Conservation (phyloP, 2,329 filamentous ascomycete species). For the Purpureocillium lavendulum region DNA sequence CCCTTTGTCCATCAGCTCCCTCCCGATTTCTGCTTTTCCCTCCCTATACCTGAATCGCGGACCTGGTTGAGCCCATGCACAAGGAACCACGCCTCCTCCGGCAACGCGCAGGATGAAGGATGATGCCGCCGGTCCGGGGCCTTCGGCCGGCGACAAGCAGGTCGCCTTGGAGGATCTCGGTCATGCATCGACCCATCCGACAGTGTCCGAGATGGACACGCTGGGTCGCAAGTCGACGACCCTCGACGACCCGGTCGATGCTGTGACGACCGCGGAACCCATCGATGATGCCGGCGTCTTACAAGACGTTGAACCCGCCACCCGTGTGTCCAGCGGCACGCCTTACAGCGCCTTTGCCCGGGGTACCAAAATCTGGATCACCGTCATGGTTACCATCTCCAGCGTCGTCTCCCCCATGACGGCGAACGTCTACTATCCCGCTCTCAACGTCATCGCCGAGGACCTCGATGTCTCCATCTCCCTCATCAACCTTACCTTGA, state of each 20-base stretch:
- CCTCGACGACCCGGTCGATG: neutral
- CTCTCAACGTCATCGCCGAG: slow-evolving; percentile 28
- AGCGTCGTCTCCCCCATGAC: slow-evolving; percentile 50
- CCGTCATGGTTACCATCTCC: slow-evolving; percentile 41
- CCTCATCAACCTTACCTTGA: slow-evolving; percentile 41
- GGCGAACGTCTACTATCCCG: slow-evolving; percentile 48
- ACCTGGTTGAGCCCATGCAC: too few species aligned
- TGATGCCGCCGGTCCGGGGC: neutral
- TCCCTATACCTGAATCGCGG: neutral
- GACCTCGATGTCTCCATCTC: slow-evolving; percentile 29
- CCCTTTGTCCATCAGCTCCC: too few species aligned
- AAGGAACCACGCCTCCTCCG: too few species aligned
- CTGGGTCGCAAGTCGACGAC: neutral
- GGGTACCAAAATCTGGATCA: slow-evolving; percentile 41
- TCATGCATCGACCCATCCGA: neutral
- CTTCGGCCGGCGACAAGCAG: neutral
- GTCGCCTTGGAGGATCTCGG: neutral
- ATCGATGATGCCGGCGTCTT: neutral
- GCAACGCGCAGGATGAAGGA: slow-evolving; percentile 1
- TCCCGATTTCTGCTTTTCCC: too few species aligned
- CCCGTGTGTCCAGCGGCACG: slow-evolving; percentile 12
- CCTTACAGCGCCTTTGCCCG: slow-evolving; percentile 20
- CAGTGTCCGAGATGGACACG: neutral
- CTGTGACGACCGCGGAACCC: neutral
- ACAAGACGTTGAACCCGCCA: slow-evolving; percentile 11